phyloP scores from a whole-genome alignment of 1,284 basidiomycete genomes.

The Pascua guehoae region DNA sequence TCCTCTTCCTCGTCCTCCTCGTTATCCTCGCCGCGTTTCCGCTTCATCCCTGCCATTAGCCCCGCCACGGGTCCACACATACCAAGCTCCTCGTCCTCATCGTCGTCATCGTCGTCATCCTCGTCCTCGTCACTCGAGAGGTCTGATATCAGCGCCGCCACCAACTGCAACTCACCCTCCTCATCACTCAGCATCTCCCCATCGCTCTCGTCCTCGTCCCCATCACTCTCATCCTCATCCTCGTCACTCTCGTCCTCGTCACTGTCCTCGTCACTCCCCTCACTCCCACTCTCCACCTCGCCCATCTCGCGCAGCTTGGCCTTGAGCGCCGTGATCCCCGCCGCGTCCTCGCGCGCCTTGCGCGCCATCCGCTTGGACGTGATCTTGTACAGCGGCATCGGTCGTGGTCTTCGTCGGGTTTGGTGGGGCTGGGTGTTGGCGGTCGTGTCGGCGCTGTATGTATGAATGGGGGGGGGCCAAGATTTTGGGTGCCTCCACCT shows the following conservation, averaged over 20 bases:
- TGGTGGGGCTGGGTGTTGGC: neutral
- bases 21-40: conserved; percentile 2
- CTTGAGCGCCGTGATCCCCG: conserved; percentile 60
- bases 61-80: accelerated
- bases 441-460: neutral
- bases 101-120: conserved; percentile 1
- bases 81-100: neutral
- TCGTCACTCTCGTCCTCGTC: conserved; percentile 38
- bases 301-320: conserved; percentile 42
- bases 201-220: conserved; percentile 60
- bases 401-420: conserved; percentile 4
- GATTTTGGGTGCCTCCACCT: no score
- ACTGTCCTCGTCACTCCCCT: conserved; percentile 19
- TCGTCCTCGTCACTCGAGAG: conserved; percentile 7
- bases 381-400: conserved; percentile 68
- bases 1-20: conserved; percentile 20
- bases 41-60: conserved; percentile 1
- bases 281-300: conserved; percentile 56
- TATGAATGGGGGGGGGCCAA: neutral
- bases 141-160: conserved; percentile 9
- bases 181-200: conserved; percentile 51
- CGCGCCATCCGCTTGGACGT: conserved; percentile 65
- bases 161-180: conserved; percentile 22
- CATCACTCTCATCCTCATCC: conserved; percentile 18
- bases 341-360: conserved; percentile 61